Evolutionary conservation across 495 filamentous ascomycete genomes (phyloP).

Genomic region (Pyrenula massariospora): DNA sequence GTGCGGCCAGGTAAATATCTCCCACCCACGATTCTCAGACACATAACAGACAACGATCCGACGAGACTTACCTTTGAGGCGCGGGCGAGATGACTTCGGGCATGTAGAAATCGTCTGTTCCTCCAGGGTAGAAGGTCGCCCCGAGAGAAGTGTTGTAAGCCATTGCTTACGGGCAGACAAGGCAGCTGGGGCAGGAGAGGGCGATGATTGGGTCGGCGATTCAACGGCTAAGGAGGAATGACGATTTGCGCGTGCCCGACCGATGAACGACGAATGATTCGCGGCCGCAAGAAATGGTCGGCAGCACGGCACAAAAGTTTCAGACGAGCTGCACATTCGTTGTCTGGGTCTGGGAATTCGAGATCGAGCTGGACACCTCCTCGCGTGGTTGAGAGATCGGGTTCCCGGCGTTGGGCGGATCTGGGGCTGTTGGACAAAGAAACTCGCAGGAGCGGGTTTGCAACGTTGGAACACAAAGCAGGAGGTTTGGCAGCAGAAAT

Average conservation of each 20-base stretch:
- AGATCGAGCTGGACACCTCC: background rate
- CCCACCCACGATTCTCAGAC: background rate
- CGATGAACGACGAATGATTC: too few relatives aligned
- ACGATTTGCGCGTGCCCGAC: too few relatives aligned
- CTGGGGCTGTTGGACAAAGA: background rate
- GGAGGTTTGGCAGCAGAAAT: too few relatives aligned
- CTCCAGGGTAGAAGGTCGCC: constrained; percentile 86
- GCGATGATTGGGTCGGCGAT: background rate
- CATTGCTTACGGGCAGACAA: background rate
- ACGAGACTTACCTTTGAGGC: constrained; percentile 64
- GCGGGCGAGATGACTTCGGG: constrained; percentile 68
- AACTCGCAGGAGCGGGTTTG: background rate
- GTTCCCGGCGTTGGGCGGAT: background rate
- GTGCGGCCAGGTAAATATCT: constrained; percentile 10
- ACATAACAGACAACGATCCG: constrained; percentile 7
- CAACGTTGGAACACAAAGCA: background rate
- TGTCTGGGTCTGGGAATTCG: background rate
- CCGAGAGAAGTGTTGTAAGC: constrained; percentile 27
- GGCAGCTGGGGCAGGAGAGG: background rate
- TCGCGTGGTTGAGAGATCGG: background rate
- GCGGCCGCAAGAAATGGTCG: background rate
- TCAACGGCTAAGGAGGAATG: too few relatives aligned
- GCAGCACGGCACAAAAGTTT: background rate
- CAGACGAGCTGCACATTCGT: background rate
- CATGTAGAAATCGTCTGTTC: constrained; percentile 77